These are phyloP conservation scores for Penicillium expansum DNA, from an alignment of 2,329 filamentous ascomycete species.

Conservation along the genomic window DNA sequence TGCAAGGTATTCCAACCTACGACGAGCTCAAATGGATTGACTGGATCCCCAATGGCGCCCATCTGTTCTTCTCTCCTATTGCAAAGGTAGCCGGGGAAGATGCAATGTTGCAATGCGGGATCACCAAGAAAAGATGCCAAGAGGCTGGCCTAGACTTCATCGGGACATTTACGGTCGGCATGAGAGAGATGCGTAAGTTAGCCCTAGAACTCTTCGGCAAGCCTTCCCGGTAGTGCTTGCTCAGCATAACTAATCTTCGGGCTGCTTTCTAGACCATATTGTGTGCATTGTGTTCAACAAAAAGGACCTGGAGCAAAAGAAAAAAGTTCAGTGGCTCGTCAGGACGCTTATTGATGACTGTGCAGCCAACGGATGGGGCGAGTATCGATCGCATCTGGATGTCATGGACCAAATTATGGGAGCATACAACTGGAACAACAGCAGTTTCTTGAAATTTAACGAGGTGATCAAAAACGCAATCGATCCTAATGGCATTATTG, in stretches of 20 bases:
- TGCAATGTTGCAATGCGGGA: conserved; percentile 45
- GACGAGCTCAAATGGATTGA: conserved; percentile 47
- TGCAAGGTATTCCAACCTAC: conserved; percentile 26
- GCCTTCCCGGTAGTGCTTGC: no score
- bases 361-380: conserved; percentile 42
- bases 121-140: conserved; percentile 41
- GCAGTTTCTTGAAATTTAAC: conserved; percentile 45
- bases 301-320: conserved; percentile 40
- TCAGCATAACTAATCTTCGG: background rate
- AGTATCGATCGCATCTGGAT: conserved; percentile 49
- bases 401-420: conserved; percentile 50
- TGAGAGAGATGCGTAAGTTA: conserved; percentile 49
- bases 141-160: conserved; percentile 53
- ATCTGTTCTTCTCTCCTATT: conserved; percentile 55
- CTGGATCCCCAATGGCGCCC: conserved; percentile 54
- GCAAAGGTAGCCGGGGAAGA: conserved; percentile 50
- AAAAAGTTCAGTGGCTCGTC: conserved; percentile 41
- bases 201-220: background rate
- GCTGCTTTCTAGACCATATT: conserved; percentile 44
- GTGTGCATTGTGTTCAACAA: conserved; percentile 55
- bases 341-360: conserved; percentile 34
- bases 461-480: conserved; percentile 47
- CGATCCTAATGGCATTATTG: conserved; percentile 38
- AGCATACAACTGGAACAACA: conserved; percentile 48
- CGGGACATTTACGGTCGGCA: conserved; percentile 51